Conservation (phyloP, 768 basidiomycete genomes). For the Glaciozyma antarctica region DNA sequence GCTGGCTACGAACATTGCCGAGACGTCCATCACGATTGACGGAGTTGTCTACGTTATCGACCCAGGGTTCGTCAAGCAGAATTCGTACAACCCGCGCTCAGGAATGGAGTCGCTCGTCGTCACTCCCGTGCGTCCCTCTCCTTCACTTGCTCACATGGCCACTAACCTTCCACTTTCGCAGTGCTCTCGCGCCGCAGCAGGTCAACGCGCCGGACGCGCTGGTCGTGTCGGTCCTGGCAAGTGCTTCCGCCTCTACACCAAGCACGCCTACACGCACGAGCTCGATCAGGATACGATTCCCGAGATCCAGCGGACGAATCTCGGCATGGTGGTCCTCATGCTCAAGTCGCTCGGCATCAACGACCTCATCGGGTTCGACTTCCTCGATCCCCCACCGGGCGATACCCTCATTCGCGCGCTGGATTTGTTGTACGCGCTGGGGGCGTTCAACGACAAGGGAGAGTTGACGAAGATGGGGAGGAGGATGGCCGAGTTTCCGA, state of each 20-base stretch:
- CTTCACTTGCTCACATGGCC: background rate
- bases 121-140: conserved; percentile 63
- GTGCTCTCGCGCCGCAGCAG: conserved; percentile 96
- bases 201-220: conserved; percentile 91
- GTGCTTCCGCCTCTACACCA: conserved; percentile 95
- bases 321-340: conserved; percentile 87
- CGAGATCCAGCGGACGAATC: conserved; percentile 96
- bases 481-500: conserved; percentile 90
- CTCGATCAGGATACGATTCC: conserved; percentile 94
- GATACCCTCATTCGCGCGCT: conserved; percentile 94
- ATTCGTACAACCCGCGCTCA: conserved; percentile 94
- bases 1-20: conserved; percentile 97
- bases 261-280: conserved; percentile 95
- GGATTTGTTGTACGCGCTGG: conserved; percentile 86
- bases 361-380: conserved; percentile 95
- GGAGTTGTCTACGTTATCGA: conserved; percentile 99
- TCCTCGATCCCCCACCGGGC: conserved; percentile 94
- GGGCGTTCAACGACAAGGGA: conserved; percentile 89
- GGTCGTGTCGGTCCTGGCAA: conserved; percentile 98
- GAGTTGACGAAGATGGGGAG: conserved; percentile 95
- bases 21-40: conserved; percentile 98
- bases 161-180: conserved; percentile 37
- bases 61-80: conserved; percentile 98
- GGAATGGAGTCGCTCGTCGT: conserved; percentile 96
- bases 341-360: conserved; percentile 97